Evolutionary conservation across 768 basidiomycete genomes (phyloP), one percentile per base, ranked within the genome.

Genomic region (Suillus alpinus): DNA sequence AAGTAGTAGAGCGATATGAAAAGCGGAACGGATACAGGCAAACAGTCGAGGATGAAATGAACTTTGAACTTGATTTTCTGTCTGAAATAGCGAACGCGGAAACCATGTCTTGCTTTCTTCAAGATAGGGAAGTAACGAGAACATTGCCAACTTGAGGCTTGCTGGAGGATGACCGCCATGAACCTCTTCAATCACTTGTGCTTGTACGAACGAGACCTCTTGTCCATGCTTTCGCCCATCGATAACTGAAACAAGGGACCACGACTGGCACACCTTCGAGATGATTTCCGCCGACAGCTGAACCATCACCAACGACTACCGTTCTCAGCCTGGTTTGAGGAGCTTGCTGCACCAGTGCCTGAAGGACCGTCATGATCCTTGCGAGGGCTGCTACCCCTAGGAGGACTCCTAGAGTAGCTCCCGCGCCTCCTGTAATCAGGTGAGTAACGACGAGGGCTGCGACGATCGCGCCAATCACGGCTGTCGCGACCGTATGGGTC

Each of bases 351-450:
- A 70, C 64, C 81, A 68, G 64, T 72, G 66, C 34, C 67, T 61
- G 69, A 74, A 67, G 77, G 80, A 20, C 74, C 80, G 57, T 84
- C 81, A 62, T 66, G 82, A 36, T 83, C 83, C 65, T 82, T 70
- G 56, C 76, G 72, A 64, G 82, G 83, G 71, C 81, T 83, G 71
- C 87, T 84, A 57, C 88, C 90, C 66, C 89, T 80, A 57, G 89
- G 90, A 26, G 91, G 92, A 76, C 88, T 91, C 70, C 88, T 82
- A 58, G 88, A 90, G 65, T 90, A 88, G 75, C 89, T 91, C 72
- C 83, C 81, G 58, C 91, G 87, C 71, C 81, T 83, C 67, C 88
- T 81, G 65, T 89, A 85, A 66, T 91, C 89, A 63, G 90, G 91
- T 64, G 89, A 91, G 78, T 90, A 87, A 60, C 89, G 78, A 62